phyloP scores from a whole-genome alignment of 1,284 basidiomycete species.

The Entoloma clypeatum region DNA sequence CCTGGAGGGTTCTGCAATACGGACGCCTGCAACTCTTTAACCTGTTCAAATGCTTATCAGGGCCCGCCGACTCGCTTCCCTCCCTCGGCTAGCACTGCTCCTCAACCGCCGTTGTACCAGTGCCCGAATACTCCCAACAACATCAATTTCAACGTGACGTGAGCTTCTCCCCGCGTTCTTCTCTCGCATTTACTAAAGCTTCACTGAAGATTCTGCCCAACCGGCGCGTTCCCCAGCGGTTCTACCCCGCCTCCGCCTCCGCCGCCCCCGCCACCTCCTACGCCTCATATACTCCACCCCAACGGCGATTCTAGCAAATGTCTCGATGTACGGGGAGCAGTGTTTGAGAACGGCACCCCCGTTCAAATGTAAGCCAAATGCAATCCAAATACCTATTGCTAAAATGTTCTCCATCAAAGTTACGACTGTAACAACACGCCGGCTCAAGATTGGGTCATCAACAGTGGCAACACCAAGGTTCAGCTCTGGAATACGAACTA shows the following conservation, averaged over 20 bases:
- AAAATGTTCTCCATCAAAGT: conserved; percentile 22
- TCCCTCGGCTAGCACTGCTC: conserved; percentile 12
- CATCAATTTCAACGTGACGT: conserved; percentile 24
- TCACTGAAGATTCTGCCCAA: conserved; percentile 18
- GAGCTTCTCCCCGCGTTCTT: conserved; percentile 1
- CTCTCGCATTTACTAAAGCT: neutral
- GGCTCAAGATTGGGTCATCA: conserved; percentile 24
- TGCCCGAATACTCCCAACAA: conserved; percentile 19
- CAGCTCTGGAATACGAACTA: conserved; percentile 17
- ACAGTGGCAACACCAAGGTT: conserved; percentile 14
- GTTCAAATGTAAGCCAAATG: conserved; percentile 24
- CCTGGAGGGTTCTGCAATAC: conserved; percentile 19
- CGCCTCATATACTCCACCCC: conserved; percentile 18
- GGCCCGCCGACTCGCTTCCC: conserved; percentile 20
- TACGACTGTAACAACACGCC: conserved; percentile 29
- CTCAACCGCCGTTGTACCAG: conserved; percentile 16
- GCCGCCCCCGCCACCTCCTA: conserved; percentile 9
- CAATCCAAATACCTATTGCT: neutral
- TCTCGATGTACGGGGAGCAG: conserved; percentile 23
- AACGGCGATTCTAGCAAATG: conserved; percentile 21
- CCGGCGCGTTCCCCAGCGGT: conserved; percentile 4
- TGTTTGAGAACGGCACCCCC: conserved; percentile 22
- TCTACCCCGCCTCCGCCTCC: neutral
- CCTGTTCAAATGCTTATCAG: conserved; percentile 15
- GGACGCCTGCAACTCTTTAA: conserved; percentile 17